A percentile compares a stretch with the other conserved stretches of the same genome.
Conservation (phyloP, 495 filamentous ascomycete genomes). For the Aspergillus bertholletiae region DNA sequence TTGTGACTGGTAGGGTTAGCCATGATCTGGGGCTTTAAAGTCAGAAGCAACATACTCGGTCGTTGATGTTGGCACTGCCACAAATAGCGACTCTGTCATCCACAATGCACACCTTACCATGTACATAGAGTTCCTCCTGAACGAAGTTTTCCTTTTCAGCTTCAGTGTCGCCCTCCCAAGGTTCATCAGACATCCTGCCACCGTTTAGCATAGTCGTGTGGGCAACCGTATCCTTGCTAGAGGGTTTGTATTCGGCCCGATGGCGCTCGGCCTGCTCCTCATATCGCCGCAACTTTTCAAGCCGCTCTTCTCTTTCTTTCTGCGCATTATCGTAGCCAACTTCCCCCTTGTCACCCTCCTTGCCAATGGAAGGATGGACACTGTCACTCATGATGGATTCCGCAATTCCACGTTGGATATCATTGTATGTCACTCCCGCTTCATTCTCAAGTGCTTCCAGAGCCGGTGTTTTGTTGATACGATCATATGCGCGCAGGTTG, state of each 20-base stretch:
- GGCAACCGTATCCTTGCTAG: constrained; percentile 67
- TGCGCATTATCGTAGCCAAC: constrained; percentile 34
- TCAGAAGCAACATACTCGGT: constrained; percentile 52
- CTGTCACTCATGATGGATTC: constrained; percentile 79
- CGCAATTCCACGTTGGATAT: constrained; percentile 80
- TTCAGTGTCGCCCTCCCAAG: constrained; percentile 67
- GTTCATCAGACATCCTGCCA: constrained; percentile 61
- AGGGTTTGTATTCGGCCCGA: constrained; percentile 31
- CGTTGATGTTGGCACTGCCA: constrained; percentile 89
- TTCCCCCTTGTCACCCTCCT: constrained; percentile 44
- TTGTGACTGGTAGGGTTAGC: constrained; percentile 56
- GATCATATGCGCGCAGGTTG: constrained; percentile 86
- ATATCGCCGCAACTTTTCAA: constrained; percentile 60
- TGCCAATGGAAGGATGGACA: constrained; percentile 57
- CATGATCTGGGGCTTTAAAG: neutral
- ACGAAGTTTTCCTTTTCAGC: constrained; percentile 82
- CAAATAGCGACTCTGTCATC: constrained; percentile 82
- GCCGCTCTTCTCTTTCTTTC: constrained; percentile 34
- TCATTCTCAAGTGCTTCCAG: constrained; percentile 68
- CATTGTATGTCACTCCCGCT: constrained; percentile 76
- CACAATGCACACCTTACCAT: constrained; percentile 82
- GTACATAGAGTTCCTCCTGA: constrained; percentile 92
- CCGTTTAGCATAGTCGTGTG: constrained; percentile 75
- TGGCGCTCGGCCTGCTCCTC: constrained; percentile 50
- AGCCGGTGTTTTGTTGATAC: constrained; percentile 73